Evolutionary conservation across 768 basidiomycete species (phyloP).

Genomic region (Psilocybe cubensis): DNA sequence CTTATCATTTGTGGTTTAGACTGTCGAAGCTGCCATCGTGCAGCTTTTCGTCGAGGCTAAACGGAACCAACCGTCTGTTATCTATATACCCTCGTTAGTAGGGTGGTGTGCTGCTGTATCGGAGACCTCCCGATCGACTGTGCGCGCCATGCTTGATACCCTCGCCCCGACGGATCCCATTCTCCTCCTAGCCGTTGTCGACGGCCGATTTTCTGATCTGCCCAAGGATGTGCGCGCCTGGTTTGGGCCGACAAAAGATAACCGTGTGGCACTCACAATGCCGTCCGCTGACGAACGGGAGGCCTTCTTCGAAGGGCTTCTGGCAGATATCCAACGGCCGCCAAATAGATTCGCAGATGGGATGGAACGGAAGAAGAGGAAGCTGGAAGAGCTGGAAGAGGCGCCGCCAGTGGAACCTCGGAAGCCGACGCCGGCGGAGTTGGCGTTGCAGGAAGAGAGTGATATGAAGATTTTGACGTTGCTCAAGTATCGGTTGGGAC

Average conservation of each 20-base stretch:
- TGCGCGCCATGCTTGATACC: slow-evolving; percentile 90
- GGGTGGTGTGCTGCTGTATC: slow-evolving; percentile 87
- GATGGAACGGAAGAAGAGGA: slow-evolving; percentile 77
- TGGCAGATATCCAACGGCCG: slow-evolving; percentile 71
- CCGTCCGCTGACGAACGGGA: slow-evolving; percentile 62
- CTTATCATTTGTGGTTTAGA: slow-evolving; percentile 45
- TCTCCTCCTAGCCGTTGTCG: slow-evolving; percentile 88
- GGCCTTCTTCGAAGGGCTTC: slow-evolving; percentile 75
- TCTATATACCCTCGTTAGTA: slow-evolving; percentile 90
- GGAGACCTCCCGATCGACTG: slow-evolving; percentile 82
- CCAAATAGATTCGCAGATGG: slow-evolving; percentile 93
- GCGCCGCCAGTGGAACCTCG: slow-evolving; percentile 91
- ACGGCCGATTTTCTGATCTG: slow-evolving; percentile 69
- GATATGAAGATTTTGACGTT: slow-evolving; percentile 80
- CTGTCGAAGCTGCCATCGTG: slow-evolving; percentile 89
- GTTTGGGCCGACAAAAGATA: slow-evolving; percentile 84
- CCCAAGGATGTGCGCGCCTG: slow-evolving; percentile 86
- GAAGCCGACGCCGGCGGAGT: slow-evolving; percentile 78
- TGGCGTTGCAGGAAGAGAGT: slow-evolving; percentile 80
- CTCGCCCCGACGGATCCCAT: slow-evolving; percentile 92
- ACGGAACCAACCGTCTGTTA: slow-evolving; percentile 92
- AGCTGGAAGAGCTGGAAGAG: slow-evolving; percentile 83
- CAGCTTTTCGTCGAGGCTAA: slow-evolving; percentile 97
- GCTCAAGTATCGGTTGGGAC: slow-evolving; percentile 89
- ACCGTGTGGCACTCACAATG: slow-evolving; percentile 62